Conservation (phyloP, 495 filamentous ascomycete species). For the Penicillium diatomitis region DNA sequence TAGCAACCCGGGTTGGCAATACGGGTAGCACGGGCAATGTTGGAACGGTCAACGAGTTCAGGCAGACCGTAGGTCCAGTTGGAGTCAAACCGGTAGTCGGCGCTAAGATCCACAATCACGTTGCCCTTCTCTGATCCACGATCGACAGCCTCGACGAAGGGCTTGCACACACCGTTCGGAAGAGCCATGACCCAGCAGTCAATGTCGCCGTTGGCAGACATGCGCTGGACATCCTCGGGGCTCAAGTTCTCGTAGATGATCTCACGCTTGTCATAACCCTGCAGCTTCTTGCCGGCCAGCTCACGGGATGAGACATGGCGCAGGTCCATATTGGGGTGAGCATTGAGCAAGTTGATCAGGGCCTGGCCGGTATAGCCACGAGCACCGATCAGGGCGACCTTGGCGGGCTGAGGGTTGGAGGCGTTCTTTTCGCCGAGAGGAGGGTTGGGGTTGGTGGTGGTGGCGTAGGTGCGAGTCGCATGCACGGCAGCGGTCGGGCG, state of each 20-base stretch:
- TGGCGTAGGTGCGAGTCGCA: conserved; percentile 43
- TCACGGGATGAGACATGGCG: conserved; percentile 92
- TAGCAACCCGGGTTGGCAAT: conserved; percentile 97
- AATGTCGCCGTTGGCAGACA: conserved; percentile 85
- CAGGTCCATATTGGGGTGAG: conserved; percentile 90
- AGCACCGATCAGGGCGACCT: conserved; percentile 87
- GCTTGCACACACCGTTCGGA: conserved; percentile 94
- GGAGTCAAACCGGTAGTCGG: conserved; percentile 87
- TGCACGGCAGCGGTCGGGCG: conserved; percentile 23
- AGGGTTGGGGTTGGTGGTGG: conserved; percentile 94
- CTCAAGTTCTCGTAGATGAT: conserved; percentile 89
- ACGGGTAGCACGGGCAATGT: conserved; percentile 72
- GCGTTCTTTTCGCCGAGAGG: conserved; percentile 91
- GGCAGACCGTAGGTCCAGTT: conserved; percentile 95
- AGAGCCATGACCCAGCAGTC: conserved; percentile 99
- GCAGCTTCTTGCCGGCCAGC: conserved; percentile 78
- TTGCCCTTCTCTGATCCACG: conserved; percentile 61
- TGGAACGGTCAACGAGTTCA: conserved; percentile 68
- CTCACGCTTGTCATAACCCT: conserved; percentile 88
- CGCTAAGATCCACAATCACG: conserved; percentile 86
- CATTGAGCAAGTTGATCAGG: conserved; percentile 79
- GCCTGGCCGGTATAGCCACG: conserved; percentile 91
- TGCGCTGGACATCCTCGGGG: conserved; percentile 80
- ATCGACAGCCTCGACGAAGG: conserved; percentile 86
- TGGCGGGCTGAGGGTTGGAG: conserved; percentile 70